phyloP scores from a whole-genome alignment of 129 eudicot genomes.

The Flaveria robusta region DNA sequence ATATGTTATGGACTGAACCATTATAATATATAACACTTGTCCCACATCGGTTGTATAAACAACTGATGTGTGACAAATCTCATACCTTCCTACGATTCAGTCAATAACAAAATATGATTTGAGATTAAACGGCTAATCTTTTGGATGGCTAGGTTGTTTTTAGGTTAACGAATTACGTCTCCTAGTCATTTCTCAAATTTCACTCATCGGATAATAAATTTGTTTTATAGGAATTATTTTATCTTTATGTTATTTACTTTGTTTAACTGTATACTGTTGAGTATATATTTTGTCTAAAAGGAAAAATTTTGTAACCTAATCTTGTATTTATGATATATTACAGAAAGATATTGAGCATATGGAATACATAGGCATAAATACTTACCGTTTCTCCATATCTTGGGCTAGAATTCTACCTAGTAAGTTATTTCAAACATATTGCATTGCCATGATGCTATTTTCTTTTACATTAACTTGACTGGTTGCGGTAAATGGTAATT shows the following conservation, averaged over 20 bases:
- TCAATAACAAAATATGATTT: too few species aligned
- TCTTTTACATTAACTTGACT: not conserved
- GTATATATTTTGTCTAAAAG: not conserved
- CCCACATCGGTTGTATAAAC: too few species aligned
- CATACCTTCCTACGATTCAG: too few species aligned
- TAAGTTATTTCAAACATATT: constrained; percentile 28
- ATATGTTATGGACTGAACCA: not conserved
- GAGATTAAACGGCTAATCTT: too few species aligned
- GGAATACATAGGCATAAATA: constrained; percentile 62
- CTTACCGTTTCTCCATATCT: constrained; percentile 76
- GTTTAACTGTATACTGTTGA: too few species aligned
- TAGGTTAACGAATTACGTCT: too few species aligned
- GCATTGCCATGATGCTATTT: not conserved
- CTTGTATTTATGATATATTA: not conserved
- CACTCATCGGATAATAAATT: not conserved
- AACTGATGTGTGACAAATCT: too few species aligned
- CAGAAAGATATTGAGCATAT: constrained; percentile 75
- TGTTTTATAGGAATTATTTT: not conserved
- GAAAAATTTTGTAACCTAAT: constrained; percentile 21
- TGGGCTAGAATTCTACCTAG: constrained; percentile 86
- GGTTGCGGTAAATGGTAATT: not conserved
- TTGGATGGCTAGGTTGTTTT: too few species aligned
- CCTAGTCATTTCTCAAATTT: not conserved
- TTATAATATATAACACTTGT: too few species aligned
- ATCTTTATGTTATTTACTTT: not conserved